These are phyloP conservation scores for Blepharisma stoltei DNA, from an alignment of 73 alveolate genomes.

Conservation along the genomic window DNA sequence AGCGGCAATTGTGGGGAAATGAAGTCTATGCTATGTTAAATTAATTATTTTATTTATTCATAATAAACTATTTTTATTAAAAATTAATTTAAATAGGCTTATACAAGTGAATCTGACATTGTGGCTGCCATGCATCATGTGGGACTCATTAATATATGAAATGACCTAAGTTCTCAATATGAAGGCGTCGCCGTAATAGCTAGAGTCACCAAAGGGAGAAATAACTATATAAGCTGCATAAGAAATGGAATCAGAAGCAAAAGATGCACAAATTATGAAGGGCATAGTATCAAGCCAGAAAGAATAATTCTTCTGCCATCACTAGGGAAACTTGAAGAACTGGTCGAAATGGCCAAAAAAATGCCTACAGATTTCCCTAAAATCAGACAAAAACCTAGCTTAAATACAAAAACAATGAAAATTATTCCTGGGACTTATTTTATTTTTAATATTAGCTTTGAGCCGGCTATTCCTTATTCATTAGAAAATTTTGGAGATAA, in stretches of 20 bases:
- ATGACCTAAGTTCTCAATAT: slow-evolving; percentile 67
- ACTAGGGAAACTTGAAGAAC: slow-evolving; percentile 66
- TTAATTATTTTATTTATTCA: too few relatives aligned
- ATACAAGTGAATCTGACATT: slow-evolving; percentile 85
- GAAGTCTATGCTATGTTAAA: too few relatives aligned
- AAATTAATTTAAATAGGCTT: too few relatives aligned
- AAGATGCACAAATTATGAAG: slow-evolving; percentile 75
- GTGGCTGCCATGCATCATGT: slow-evolving; percentile 89
- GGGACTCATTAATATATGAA: slow-evolving; percentile 66
- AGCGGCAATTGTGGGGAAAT: slow-evolving; percentile 85
- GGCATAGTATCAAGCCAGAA: slow-evolving; percentile 83
- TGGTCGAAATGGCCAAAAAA: slow-evolving; percentile 62
- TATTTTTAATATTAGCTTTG: slow-evolving; percentile 73
- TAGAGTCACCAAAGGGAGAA: slow-evolving; percentile 76
- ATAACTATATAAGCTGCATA: slow-evolving; percentile 64
- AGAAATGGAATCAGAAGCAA: slow-evolving; percentile 81
- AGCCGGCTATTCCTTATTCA: slow-evolving; percentile 70
- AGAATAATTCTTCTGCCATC: slow-evolving; percentile 36
- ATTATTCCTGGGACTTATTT: slow-evolving; percentile 65
- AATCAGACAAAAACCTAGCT: slow-evolving; percentile 25
- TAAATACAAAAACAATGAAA: slow-evolving; percentile 45
- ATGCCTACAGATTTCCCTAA: slow-evolving; percentile 52
- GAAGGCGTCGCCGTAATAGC: slow-evolving; percentile 73
- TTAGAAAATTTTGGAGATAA: slow-evolving; percentile 78
- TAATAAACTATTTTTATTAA: too few relatives aligned